Evolutionary conservation across 2,329 filamentous ascomycete genomes (phyloP).

Genomic region (Colletotrichum lentis): DNA sequence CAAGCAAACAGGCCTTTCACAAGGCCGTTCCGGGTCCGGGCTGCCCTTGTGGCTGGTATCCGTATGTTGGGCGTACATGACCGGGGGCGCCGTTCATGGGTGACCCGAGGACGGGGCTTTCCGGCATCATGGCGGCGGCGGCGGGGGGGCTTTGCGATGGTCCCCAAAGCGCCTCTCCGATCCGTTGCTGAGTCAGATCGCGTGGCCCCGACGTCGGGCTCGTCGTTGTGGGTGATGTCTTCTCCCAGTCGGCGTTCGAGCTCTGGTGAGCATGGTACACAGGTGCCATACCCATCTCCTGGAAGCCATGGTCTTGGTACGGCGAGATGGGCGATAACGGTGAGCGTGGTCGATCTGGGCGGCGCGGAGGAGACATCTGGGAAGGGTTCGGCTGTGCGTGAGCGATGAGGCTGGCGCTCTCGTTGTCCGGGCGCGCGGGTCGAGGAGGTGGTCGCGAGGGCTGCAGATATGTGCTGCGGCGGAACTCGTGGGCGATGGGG

Average conservation of each 20-base stretch:
- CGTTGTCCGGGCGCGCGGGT: slow-evolving; percentile 42
- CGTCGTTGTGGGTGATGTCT: slow-evolving; percentile 31
- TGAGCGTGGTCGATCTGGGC: slow-evolving; percentile 19
- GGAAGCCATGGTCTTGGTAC: slow-evolving; percentile 27
- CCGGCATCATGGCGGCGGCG: not conserved
- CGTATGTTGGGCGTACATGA: not conserved
- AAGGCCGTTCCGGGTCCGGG: slow-evolving; percentile 5
- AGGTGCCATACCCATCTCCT: slow-evolving; percentile 18
- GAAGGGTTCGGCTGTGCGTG: slow-evolving; percentile 44
- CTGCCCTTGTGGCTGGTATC: not conserved
- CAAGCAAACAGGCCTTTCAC: not conserved
- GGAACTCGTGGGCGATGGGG: slow-evolving; percentile 52
- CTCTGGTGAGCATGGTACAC: slow-evolving; percentile 6
- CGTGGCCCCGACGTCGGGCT: slow-evolving; percentile 36
- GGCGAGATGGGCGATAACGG: slow-evolving; percentile 26
- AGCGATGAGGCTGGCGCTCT: slow-evolving; percentile 56
- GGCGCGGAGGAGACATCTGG: slow-evolving; percentile 29
- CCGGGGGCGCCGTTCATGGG: not conserved
- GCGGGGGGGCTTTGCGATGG: slow-evolving; percentile 27
- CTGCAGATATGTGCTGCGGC: slow-evolving; percentile 44
- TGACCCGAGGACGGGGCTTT: slow-evolving; percentile 26
- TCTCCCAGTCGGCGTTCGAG: slow-evolving; percentile 22
- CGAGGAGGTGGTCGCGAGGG: slow-evolving; percentile 39
- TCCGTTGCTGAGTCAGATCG: slow-evolving; percentile 44
- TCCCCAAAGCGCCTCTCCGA: slow-evolving; percentile 49